Percentiles rank a stretch among this genome's conserved stretches.
Evolutionary conservation across 495 filamentous ascomycete genomes (phyloP).

Genomic region (Penicillium riverlandense): DNA sequence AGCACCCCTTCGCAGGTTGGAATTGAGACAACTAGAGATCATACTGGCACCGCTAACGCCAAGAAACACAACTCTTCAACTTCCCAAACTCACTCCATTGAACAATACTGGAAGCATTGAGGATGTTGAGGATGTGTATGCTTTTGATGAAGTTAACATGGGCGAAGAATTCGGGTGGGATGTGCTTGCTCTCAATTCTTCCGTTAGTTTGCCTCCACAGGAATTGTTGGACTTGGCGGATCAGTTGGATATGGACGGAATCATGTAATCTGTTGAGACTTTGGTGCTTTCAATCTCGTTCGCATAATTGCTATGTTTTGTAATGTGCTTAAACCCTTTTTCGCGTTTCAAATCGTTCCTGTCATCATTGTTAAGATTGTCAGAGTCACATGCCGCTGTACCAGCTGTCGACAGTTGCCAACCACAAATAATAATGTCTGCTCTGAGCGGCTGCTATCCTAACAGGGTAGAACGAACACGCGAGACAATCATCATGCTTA

Average conservation of each 20-base stretch:
- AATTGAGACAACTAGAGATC: constrained; percentile 19
- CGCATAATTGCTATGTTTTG: no score
- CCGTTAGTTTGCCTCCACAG: constrained; percentile 18
- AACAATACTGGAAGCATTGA: neutral
- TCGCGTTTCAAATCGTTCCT: no score
- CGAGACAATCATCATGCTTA: no score
- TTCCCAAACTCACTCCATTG: neutral
- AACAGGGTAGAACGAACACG: no score
- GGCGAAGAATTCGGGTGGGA: constrained; percentile 24
- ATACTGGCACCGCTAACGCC: constrained; percentile 23
- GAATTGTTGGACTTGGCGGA: constrained; percentile 23
- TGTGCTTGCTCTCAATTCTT: constrained; percentile 16
- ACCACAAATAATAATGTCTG: no score
- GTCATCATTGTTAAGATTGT: no score
- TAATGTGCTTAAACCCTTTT: no score
- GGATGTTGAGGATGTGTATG: constrained; percentile 8
- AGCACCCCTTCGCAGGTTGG: constrained; percentile 16
- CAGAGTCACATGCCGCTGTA: no score
- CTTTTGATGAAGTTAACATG: constrained; percentile 13
- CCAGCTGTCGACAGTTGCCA: no score
- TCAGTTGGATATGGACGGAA: constrained; percentile 24
- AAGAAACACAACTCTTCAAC: neutral
- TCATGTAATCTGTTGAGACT: constrained; percentile 16
- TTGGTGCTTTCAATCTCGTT: no score
- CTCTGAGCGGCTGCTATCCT: no score